phyloP scores from a whole-genome alignment of 805 yeast genomes.

The Nakazawaea ishiwadae region DNA sequence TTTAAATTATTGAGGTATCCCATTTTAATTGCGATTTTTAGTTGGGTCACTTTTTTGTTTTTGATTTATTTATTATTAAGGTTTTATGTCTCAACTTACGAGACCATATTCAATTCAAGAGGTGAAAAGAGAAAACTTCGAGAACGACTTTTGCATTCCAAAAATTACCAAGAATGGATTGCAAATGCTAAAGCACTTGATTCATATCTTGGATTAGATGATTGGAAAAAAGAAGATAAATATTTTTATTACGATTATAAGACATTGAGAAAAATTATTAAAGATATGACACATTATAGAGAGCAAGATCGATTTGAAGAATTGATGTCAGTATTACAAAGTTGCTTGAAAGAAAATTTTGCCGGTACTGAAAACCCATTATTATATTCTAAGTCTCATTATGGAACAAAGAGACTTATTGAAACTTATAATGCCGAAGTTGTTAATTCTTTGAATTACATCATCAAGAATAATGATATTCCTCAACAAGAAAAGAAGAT shows the following conservation, averaged over 20 bases:
- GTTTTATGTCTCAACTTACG: constrained; percentile 58
- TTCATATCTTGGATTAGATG: constrained; percentile 48
- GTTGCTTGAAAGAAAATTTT: constrained; percentile 67
- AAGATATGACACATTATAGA: constrained; percentile 34
- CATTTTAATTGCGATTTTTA: constrained; percentile 41
- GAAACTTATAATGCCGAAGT: constrained; percentile 52
- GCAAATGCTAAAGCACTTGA: constrained; percentile 55
- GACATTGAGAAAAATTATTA: constrained; percentile 46
- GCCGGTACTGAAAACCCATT: constrained; percentile 75
- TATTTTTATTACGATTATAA: constrained; percentile 67
- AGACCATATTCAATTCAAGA: constrained; percentile 53
- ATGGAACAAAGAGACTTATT: constrained; percentile 65
- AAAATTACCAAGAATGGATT: constrained; percentile 58
- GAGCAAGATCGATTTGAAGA: constrained; percentile 32
- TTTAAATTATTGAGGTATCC: constrained; percentile 64
- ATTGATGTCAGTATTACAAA: constrained; percentile 52
- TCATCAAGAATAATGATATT: constrained; percentile 35
- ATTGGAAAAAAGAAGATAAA: constrained; percentile 58
- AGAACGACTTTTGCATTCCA: constrained; percentile 41
- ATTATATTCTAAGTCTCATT: constrained; percentile 68
- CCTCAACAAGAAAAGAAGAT: constrained; percentile 36
- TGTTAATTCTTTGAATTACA: constrained; percentile 37
- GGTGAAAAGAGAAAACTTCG: constrained; percentile 51
- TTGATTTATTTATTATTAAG: constrained; percentile 48
- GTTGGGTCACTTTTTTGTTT: constrained; percentile 52